A percentile compares a stretch with the other conserved stretches of the same genome.
phyloP scores from a whole-genome alignment of 495 filamentous ascomycete species.

The Aspergillus affinis region DNA sequence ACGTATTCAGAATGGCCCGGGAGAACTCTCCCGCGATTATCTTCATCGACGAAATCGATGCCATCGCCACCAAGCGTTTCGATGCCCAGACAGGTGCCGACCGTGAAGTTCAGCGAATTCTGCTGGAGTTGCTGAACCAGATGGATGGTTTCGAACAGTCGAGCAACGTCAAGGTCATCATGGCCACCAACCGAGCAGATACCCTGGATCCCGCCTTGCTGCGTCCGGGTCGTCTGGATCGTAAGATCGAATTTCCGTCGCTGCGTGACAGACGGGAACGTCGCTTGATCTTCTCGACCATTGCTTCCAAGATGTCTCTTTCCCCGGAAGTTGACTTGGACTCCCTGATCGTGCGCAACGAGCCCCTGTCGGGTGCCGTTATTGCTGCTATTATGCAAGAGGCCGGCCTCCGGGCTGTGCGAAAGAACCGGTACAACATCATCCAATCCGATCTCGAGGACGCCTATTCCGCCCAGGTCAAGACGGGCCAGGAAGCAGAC shows the following conservation, averaged over 20 bases:
- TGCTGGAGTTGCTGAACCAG: constrained; percentile 95
- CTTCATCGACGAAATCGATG: constrained; percentile 99
- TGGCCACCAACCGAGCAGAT: constrained; percentile 98
- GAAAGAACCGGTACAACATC: constrained; percentile 99
- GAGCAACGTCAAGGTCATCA: constrained; percentile 98
- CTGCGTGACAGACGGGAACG: constrained; percentile 90
- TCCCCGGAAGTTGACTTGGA: constrained; percentile 96
- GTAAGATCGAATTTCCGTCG: constrained; percentile 97
- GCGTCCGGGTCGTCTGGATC: constrained; percentile 89
- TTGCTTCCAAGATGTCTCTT: constrained; percentile 94
- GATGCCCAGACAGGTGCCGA: constrained; percentile 97
- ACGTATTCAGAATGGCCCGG: constrained; percentile 98
- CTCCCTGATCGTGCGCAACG: constrained; percentile 91
- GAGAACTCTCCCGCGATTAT: constrained; percentile 98
- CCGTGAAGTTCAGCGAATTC: constrained; percentile 95
- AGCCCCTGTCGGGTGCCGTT: constrained; percentile 89
- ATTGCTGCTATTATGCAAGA: constrained; percentile 99
- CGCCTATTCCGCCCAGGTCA: constrained; percentile 93
- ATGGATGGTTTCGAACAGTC: constrained; percentile 99
- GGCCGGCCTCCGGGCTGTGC: constrained; percentile 88
- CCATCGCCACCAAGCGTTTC: constrained; percentile 98
- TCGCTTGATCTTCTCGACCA: constrained; percentile 92
- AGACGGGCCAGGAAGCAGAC: constrained; percentile 73
- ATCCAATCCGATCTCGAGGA: constrained; percentile 95
- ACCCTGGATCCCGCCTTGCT: constrained; percentile 93